Evolutionary conservation across 805 yeast species (phyloP).

Genomic region (Saturnispora dispora): DNA sequence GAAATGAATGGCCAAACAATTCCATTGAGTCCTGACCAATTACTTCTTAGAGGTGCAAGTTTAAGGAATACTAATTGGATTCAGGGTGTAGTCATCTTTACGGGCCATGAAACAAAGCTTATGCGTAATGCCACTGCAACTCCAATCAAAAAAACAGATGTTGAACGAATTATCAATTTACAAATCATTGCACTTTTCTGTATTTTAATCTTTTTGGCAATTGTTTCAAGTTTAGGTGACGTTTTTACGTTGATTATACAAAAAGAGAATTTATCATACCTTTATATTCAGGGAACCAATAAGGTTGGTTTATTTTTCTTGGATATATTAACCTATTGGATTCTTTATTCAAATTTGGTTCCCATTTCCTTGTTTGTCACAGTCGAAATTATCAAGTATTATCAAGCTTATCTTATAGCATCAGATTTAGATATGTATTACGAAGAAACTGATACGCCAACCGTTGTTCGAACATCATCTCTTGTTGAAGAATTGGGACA

Average conservation of each 20-base stretch:
- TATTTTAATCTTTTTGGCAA: conserved; percentile 61
- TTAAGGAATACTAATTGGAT: conserved; percentile 92
- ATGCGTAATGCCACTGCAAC: conserved; percentile 99
- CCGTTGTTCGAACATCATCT: conserved; percentile 90
- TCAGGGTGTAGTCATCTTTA: conserved; percentile 85
- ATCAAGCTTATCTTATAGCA: conserved; percentile 89
- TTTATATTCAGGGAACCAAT: conserved; percentile 59
- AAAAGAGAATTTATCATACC: conserved; percentile 47
- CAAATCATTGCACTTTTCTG: conserved; percentile 86
- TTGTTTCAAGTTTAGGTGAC: conserved; percentile 83
- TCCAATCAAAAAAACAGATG: conserved; percentile 94
- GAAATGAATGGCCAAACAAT: conserved; percentile 47
- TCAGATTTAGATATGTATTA: conserved; percentile 92
- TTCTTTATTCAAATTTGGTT: conserved; percentile 90
- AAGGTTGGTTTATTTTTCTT: conserved; percentile 67
- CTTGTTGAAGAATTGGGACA: conserved; percentile 97
- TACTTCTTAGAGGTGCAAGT: conserved; percentile 91
- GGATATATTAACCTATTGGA: conserved; percentile 91
- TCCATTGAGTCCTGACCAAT: conserved; percentile 82
- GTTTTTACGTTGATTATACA: conserved; percentile 59
- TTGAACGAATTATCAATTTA: conserved; percentile 86
- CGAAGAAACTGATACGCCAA: conserved; percentile 82
- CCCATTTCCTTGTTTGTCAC: conserved; percentile 96
- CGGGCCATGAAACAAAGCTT: conserved; percentile 96
- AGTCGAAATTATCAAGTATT: conserved; percentile 89